Conservation (phyloP, 352 stramenopile species). For the Phytophthora rubi region DNA sequence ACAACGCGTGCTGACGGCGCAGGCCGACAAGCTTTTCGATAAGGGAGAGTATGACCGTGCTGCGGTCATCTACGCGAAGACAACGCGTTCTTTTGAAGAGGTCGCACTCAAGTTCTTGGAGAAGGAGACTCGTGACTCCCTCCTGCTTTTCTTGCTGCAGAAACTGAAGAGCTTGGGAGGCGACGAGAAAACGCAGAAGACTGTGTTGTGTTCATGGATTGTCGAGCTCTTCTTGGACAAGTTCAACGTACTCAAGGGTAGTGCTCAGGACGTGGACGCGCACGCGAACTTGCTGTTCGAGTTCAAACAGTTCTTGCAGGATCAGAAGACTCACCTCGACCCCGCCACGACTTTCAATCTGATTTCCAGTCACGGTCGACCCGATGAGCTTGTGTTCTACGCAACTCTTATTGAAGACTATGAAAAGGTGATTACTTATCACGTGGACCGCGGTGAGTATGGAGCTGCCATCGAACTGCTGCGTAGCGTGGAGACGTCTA, state of each 20-base stretch:
- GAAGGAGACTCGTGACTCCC: slow-evolving; percentile 75
- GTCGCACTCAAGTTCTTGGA: slow-evolving; percentile 93
- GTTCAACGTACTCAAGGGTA: slow-evolving; percentile 88
- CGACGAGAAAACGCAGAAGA: slow-evolving; percentile 93
- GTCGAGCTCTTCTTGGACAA: slow-evolving; percentile 94
- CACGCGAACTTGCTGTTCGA: slow-evolving; percentile 89
- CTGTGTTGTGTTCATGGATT: slow-evolving; percentile 93
- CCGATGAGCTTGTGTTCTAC: slow-evolving; percentile 93
- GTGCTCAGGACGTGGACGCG: slow-evolving; percentile 83
- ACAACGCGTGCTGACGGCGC: slow-evolving; percentile 87
- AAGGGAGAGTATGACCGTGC: slow-evolving; percentile 86
- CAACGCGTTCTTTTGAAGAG: slow-evolving; percentile 90
- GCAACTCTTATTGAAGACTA: slow-evolving; percentile 94
- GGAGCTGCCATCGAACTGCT: slow-evolving; percentile 90
- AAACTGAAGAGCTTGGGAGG: slow-evolving; percentile 85
- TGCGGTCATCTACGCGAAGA: slow-evolving; percentile 91
- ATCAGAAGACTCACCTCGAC: slow-evolving; percentile 88
- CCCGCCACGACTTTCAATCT: slow-evolving; percentile 92
- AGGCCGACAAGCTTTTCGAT: slow-evolving; percentile 92
- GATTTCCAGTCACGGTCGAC: slow-evolving; percentile 92
- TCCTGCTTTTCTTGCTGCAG: slow-evolving; percentile 89
- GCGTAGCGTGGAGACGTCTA: slow-evolving; percentile 86
- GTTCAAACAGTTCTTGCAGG: slow-evolving; percentile 93
- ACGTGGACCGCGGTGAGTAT: slow-evolving; percentile 92
- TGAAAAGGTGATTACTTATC: slow-evolving; percentile 93